phyloP scores from a whole-genome alignment of 1,284 basidiomycete species.

The Pseudozyma flocculosa region DNA sequence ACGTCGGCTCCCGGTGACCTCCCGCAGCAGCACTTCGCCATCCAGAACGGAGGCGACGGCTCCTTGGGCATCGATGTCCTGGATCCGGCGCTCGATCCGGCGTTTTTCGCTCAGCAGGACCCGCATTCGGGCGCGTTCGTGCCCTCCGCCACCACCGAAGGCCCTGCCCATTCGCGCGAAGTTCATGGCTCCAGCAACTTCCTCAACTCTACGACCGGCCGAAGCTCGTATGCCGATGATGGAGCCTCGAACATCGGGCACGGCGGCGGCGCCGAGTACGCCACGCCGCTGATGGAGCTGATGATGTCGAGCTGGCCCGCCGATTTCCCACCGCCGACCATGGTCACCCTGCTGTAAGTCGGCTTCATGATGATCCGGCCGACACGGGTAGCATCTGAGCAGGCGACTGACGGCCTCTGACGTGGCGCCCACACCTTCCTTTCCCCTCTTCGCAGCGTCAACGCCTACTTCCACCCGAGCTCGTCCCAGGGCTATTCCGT shows the following conservation, averaged over 20 bases:
- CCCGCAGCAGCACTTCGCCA: not conserved
- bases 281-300: constrained; percentile 33
- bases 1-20: not conserved
- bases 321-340: constrained; percentile 41
- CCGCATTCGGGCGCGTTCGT: not conserved
- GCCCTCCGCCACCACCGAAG: not conserved
- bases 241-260: not conserved
- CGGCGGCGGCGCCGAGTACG: constrained; percentile 1
- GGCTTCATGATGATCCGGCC: no score
- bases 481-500: constrained; percentile 28
- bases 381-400: no score
- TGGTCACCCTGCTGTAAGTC: constrained; percentile 28
- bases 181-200: no score
- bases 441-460: constrained; percentile 13
- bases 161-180: not conserved
- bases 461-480: constrained; percentile 31
- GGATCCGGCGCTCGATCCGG: constrained; percentile 25
- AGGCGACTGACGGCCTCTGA: no score
- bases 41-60: not conserved
- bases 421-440: no score
- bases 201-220: no score
- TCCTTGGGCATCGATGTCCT: constrained; percentile 21
- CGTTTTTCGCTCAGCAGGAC: not conserved
- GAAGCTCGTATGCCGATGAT: not conserved
- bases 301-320: constrained; percentile 44